phyloP scores from a whole-genome alignment of 2,329 filamentous ascomycete genomes.

The Pestalotiopsis sp. region DNA sequence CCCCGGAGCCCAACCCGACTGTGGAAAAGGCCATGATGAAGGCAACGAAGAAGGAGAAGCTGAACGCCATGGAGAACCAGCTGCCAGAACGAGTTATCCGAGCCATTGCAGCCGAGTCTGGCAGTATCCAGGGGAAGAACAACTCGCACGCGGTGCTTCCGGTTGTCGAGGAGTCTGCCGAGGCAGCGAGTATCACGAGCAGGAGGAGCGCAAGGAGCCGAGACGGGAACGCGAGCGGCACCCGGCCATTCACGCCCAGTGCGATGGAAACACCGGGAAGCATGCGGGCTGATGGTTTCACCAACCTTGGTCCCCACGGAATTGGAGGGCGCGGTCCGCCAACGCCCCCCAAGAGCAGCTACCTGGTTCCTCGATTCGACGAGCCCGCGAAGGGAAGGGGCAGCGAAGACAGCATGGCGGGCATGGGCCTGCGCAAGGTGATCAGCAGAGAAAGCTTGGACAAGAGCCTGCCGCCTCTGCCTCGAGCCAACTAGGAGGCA shows the following conservation, averaged over 20 bases:
- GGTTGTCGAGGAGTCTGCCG: constrained; percentile 87
- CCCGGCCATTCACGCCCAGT: constrained; percentile 36
- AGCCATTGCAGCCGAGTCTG: constrained; percentile 25
- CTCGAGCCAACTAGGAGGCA: constrained; percentile 25
- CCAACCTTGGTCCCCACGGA: constrained; percentile 32
- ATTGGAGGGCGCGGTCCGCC: constrained; percentile 41
- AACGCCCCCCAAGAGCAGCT: constrained; percentile 48
- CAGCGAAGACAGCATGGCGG: constrained; percentile 27
- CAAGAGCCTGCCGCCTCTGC: constrained; percentile 62
- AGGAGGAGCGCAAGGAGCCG: constrained; percentile 59
- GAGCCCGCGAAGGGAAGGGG: constrained; percentile 27
- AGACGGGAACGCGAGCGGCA: constrained; percentile 40
- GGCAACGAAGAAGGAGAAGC: constrained; percentile 31
- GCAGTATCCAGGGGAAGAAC: constrained; percentile 25
- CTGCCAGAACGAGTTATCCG: constrained; percentile 34
- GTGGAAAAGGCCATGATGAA: constrained; percentile 31
- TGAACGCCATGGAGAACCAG: constrained; percentile 31
- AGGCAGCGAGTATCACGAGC: constrained; percentile 58
- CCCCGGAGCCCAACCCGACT: constrained; percentile 32
- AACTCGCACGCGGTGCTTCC: constrained; percentile 59
- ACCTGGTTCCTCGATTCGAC: constrained; percentile 37
- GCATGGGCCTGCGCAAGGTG: constrained; percentile 35
- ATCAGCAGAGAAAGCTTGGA: constrained; percentile 61
- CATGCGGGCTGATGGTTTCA: constrained; percentile 34
- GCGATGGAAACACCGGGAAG: constrained; percentile 32